Evolutionary conservation across 164 flowering plant genomes (phyloP), one percentile per base, ranked within the genome.

Genomic region (Hamamelis virginiana): DNA sequence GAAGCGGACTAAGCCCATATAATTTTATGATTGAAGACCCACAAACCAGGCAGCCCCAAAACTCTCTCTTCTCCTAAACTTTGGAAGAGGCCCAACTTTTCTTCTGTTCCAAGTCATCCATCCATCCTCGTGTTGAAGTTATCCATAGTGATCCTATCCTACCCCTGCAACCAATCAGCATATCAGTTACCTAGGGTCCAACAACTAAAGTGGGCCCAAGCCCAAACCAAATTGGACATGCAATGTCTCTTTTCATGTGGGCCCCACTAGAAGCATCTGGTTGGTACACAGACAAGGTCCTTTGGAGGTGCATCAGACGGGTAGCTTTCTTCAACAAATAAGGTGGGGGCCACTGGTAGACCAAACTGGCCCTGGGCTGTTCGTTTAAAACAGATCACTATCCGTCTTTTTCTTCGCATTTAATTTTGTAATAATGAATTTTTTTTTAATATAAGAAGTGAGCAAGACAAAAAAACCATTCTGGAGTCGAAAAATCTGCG

Each of bases 381-480:
- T 14, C 13, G 28, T 44, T 48, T 21, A 28, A 68, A 59, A 47
- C 4, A 12, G 9, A 0, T 15, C 3, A 19, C 27, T 33, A 13
- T 56, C 28, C 45, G 68, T 69, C 72, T 26, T 22, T 74, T 46
- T 68, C 57, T 68, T 51, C 15, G 21, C 69, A 65, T 69, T 74
- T 13, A 74, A 47, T 69, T 52, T 57, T n/a, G n/a, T n/a, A n/a
- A n/a, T n/a, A n/a, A n/a, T n/a, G n/a, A n/a, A n/a, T n/a, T 33
- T 33, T 63, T 50, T 53, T 65, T 69, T 64, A 60, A 52, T 58
- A 62, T 69, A 9, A 12, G 8, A 9, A 12, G 8, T 64, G 59
- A 70, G 64, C 55, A 64, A 72, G 75, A 76, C 75, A 71, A 76
- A 72, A 11, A 76, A 72, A 76, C 72, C 65, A 76, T 76, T 68